Conservation (phyloP, 2,329 filamentous ascomycete genomes). For the Aspergillus quadrilineatus region DNA sequence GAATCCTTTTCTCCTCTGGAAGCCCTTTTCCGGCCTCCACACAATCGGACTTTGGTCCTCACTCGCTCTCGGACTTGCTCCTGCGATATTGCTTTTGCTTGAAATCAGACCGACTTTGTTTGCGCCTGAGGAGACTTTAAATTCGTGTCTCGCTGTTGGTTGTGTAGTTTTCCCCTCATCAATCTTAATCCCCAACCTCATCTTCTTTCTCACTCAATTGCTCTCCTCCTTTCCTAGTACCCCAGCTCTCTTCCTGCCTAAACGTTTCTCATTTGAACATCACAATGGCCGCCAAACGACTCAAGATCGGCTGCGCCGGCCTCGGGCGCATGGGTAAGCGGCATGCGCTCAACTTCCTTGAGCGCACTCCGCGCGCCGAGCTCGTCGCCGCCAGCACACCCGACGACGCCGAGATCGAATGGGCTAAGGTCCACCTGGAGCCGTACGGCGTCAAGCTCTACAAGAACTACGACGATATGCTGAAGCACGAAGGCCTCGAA, state of each 20-base stretch:
- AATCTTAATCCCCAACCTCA: background rate
- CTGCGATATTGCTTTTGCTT: background rate
- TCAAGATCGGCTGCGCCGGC: slow-evolving; percentile 50
- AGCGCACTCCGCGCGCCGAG: slow-evolving; percentile 49
- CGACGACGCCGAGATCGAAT: slow-evolving; percentile 47
- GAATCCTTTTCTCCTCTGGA: slow-evolving; percentile 13
- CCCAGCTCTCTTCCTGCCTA: background rate
- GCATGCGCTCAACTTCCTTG: slow-evolving; percentile 51
- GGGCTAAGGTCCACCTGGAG: slow-evolving; percentile 52
- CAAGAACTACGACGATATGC: slow-evolving; percentile 57
- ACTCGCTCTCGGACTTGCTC: slow-evolving; percentile 6
- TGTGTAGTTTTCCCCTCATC: background rate
- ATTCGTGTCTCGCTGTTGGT: slow-evolving; percentile 4
- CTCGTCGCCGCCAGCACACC: slow-evolving; percentile 52
- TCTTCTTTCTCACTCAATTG: background rate
- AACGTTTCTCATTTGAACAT: background rate
- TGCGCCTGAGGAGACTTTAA: slow-evolving; percentile 9
- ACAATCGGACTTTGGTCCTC: background rate
- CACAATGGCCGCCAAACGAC: slow-evolving; percentile 31
- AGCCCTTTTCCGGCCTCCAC: slow-evolving; percentile 18
- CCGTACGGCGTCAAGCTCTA: slow-evolving; percentile 55
- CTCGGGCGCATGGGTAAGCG: slow-evolving; percentile 54
- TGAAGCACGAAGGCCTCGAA: slow-evolving; percentile 55
- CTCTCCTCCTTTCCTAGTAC: background rate
- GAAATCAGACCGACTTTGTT: slow-evolving; percentile 14